Conservation (phyloP, 257 asterid genomes). For the Plantago major region DNA sequence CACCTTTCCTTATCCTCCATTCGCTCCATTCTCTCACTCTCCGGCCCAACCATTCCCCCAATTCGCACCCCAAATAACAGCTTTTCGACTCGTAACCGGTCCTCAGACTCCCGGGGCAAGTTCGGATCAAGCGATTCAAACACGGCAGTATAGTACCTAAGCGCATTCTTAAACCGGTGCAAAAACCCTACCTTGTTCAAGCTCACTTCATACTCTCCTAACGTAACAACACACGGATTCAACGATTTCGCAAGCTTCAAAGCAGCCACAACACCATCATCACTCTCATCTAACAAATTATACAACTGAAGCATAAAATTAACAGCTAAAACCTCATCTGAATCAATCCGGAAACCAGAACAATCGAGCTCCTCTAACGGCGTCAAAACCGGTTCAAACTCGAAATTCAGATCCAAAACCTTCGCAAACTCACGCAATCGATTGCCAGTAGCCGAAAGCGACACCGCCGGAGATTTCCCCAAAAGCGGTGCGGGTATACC, state of each 20-base stretch:
- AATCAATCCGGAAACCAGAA: slow-evolving; percentile 55
- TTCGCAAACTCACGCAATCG: slow-evolving; percentile 77
- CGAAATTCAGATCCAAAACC: slow-evolving; percentile 76
- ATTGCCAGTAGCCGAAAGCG: slow-evolving; percentile 80
- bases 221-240: slow-evolving; percentile 70
- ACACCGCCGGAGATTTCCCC: slow-evolving; percentile 53
- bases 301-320: slow-evolving; percentile 92
- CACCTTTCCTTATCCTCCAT: slow-evolving; percentile 86
- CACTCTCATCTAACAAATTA: slow-evolving; percentile 54
- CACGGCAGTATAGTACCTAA: slow-evolving; percentile 62
- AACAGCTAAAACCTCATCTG: slow-evolving; percentile 65
- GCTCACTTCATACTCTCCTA: slow-evolving; percentile 80
- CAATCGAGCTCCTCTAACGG: slow-evolving; percentile 50
- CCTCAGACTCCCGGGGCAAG: slow-evolving; percentile 58
- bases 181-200: slow-evolving; percentile 58
- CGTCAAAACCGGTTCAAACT: slow-evolving; percentile 66
- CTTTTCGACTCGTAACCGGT: slow-evolving; percentile 61
- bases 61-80: slow-evolving; percentile 71
- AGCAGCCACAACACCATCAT: slow-evolving; percentile 51
- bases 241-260: slow-evolving; percentile 65
- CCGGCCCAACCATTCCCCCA: slow-evolving; percentile 56
- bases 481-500: slow-evolving; percentile 84
- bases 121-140: slow-evolving; percentile 84
- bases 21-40: slow-evolving; percentile 43
- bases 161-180: slow-evolving; percentile 67